phyloP scores from a whole-genome alignment of 306 rosid species.

The Carpinus viminea region DNA sequence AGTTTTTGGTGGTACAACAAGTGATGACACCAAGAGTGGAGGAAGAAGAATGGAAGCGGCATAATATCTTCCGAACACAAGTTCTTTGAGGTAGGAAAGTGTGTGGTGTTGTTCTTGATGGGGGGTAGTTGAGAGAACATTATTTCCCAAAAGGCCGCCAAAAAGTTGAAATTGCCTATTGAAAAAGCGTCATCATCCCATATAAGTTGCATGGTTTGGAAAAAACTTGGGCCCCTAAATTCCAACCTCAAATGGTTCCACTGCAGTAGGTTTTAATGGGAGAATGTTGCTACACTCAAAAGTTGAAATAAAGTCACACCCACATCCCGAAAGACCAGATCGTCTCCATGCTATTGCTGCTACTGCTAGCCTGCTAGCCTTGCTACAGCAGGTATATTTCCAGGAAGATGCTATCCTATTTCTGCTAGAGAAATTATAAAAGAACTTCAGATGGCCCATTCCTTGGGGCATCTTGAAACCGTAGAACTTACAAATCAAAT shows the following conservation, averaged over 20 bases:
- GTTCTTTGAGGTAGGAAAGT: not conserved
- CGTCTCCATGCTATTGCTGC: constrained; percentile 92
- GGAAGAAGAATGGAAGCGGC: not conserved
- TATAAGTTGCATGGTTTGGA: not conserved
- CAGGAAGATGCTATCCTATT: constrained; percentile 81
- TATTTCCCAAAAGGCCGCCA: not conserved
- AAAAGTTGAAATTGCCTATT: not conserved
- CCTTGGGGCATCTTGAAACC: constrained; percentile 76
- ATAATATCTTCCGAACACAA: not conserved
- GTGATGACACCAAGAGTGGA: not conserved
- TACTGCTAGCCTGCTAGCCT: too few relatives aligned
- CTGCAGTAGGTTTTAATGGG: constrained; percentile 91
- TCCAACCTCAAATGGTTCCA: constrained; percentile 44
- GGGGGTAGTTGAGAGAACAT: not conserved
- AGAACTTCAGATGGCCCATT: constrained; percentile 64
- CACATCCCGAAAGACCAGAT: constrained; percentile 96
- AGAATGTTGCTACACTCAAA: constrained; percentile 91
- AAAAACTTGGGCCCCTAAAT: constrained; percentile 45
- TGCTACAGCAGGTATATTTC: constrained; percentile 91
- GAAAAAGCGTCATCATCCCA: not conserved
- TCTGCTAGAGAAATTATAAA: constrained; percentile 83
- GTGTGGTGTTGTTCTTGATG: not conserved
- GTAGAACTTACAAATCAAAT: constrained; percentile 68
- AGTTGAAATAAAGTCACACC: constrained; percentile 73
- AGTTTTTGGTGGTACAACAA: not conserved